Percentiles rank a stretch among this genome's conserved stretches.
These are phyloP conservation scores for Stygiomarasmius scandens DNA, from an alignment of 1,284 basidiomycete genomes.

Conservation along the genomic window DNA sequence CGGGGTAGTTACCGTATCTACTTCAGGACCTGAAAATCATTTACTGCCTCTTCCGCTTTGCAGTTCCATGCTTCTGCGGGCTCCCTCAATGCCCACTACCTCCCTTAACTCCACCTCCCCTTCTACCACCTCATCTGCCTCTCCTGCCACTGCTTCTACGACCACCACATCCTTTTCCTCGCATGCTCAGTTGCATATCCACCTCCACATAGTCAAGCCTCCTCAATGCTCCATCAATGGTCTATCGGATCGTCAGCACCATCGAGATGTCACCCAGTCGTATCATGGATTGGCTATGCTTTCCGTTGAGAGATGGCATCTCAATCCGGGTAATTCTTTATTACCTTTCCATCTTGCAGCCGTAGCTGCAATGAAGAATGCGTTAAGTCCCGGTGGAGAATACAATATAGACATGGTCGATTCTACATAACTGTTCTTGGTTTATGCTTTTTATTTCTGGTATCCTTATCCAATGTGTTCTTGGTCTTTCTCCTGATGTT, in stretches of 20 bases:
- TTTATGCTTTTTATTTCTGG: not conserved
- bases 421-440: not conserved
- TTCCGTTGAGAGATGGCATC: slow-evolving; percentile 51
- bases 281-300: slow-evolving; percentile 70
- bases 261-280: slow-evolving; percentile 64
- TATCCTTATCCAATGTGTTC: too few species aligned
- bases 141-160: slow-evolving; percentile 23
- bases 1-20: slow-evolving; percentile 35
- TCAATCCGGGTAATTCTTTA: slow-evolving; percentile 41
- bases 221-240: slow-evolving; percentile 29
- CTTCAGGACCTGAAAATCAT: slow-evolving; percentile 22
- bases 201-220: slow-evolving; percentile 52
- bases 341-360: slow-evolving; percentile 73
- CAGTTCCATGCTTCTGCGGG: slow-evolving; percentile 57
- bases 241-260: slow-evolving; percentile 32
- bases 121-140: slow-evolving; percentile 30
- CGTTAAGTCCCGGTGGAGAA: slow-evolving; percentile 22
- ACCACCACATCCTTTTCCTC: slow-evolving; percentile 41
- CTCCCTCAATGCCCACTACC: slow-evolving; percentile 45
- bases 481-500: too few species aligned
- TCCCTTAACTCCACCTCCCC: slow-evolving; percentile 32
- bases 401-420: not conserved
- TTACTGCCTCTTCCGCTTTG: slow-evolving; percentile 50
- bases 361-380: slow-evolving; percentile 57
- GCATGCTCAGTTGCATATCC: slow-evolving; percentile 55